phyloP scores from a whole-genome alignment of 179 eudicot genomes.

The Amaranthus tricolor region DNA sequence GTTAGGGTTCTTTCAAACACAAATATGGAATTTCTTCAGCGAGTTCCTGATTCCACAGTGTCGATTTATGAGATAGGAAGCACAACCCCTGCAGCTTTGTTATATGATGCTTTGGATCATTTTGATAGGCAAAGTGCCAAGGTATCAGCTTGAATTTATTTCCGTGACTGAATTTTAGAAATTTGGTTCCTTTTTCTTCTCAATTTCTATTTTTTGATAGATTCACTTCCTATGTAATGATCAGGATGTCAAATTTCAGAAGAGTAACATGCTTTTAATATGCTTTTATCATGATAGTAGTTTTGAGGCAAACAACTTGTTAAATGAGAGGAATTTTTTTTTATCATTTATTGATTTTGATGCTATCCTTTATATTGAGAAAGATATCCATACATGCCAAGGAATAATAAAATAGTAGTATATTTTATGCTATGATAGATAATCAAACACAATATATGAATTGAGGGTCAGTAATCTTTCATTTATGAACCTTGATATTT shows the following conservation, averaged over 20 bases:
- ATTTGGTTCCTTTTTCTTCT: slow-evolving; percentile 7
- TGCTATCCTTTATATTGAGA: background rate
- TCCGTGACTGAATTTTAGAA: background rate
- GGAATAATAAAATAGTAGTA: too few relatives aligned
- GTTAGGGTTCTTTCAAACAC: slow-evolving; percentile 87
- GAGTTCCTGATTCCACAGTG: slow-evolving; percentile 96
- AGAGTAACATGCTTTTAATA: background rate
- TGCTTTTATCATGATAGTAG: too few relatives aligned
- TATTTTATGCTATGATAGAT: too few relatives aligned
- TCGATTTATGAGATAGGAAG: slow-evolving; percentile 95
- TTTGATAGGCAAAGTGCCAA: slow-evolving; percentile 94
- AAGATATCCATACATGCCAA: background rate
- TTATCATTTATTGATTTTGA: background rate
- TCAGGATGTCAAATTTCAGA: background rate
- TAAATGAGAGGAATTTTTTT: too few relatives aligned
- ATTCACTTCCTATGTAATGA: background rate
- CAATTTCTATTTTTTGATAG: background rate
- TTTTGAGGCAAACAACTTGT: too few relatives aligned
- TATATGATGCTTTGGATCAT: slow-evolving; percentile 96
- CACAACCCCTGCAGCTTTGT: slow-evolving; percentile 88
- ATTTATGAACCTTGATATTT: too few relatives aligned
- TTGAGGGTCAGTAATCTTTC: too few relatives aligned
- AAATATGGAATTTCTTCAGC: slow-evolving; percentile 90
- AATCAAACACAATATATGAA: too few relatives aligned
- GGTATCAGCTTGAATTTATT: slow-evolving; percentile 37